Base-by-base conservation (phyloP, 2,329 filamentous ascomycete genomes). In the Pyricularia pennisetigena region DNA sequence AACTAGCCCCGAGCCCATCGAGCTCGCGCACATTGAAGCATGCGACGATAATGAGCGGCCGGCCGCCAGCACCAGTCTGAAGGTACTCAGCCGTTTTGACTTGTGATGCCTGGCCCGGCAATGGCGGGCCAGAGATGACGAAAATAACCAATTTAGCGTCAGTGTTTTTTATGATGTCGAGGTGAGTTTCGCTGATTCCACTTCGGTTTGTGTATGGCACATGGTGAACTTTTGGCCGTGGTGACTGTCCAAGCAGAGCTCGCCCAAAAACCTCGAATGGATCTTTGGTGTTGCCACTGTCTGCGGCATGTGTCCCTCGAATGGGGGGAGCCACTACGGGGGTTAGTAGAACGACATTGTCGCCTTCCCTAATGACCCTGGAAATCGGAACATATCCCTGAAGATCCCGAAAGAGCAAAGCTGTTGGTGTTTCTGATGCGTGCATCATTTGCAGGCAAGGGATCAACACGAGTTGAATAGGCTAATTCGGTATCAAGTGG, bases 181-280 rank as follows among this genome's bases (percentile, higher is more conserved):
- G 78, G 76, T 93, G 88, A 63, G 85, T 83, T 26, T 82, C 81
- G 2, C 87, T 90, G 75, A 92, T 86, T 61, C 89, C 89, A 69
- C 82, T 77, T 67, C 82, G 82, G 64, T 86, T 84, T 5, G 87
- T 86, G 73, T 92, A 94, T 6, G 91, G 90, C 62, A 92, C 86
- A 74, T 93, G 91, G 24, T 88, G 86, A 70, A 93, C 82, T 75
- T 82, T 82, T 3, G 82, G 78, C 75, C 82, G 82, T 2, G 82
- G 78, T 73, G 90, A 88, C 71, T 84, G 81, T 65, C 78, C 80
- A 65, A 86, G 85, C 65, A 94, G 76, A 63, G 86, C 84, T 70
- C 84, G 83, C 24, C 90, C 91, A 23, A 94, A 80, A 16, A 85
- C 83, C 76, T 93, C 90, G 74, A 93, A 93, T 0, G 90, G 91